Conservation (phyloP, 129 eudicot genomes). For the Sambucus nigra region DNA sequence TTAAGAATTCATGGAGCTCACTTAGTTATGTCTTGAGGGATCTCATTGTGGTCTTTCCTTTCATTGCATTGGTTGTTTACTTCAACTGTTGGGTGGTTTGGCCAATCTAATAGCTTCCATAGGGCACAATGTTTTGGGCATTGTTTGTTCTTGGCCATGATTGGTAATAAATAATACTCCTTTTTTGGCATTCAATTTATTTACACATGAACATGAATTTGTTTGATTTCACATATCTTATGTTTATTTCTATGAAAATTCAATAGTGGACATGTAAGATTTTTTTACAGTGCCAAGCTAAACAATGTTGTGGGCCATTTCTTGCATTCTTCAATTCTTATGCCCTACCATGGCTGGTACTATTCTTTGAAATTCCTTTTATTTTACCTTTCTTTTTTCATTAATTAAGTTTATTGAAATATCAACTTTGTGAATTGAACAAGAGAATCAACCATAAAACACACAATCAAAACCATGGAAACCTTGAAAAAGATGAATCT, state of each 20-base stretch:
- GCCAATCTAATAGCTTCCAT: constrained; percentile 62
- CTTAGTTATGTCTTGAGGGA: no score
- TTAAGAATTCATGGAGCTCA: constrained; percentile 45
- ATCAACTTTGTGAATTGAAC: no score
- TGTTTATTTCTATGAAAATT: no score
- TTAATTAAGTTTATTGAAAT: neutral
- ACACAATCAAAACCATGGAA: constrained; percentile 71
- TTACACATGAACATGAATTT: no score
- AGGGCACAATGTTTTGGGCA: no score
- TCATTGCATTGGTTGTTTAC: constrained; percentile 24
- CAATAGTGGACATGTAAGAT: constrained; percentile 67
- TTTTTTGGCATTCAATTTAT: no score
- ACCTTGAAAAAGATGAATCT: no score
- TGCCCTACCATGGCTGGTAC: constrained; percentile 71
- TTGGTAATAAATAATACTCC: constrained; percentile 55
- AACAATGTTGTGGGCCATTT: no score
- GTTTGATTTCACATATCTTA: constrained; percentile 28
- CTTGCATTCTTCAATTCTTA: no score
- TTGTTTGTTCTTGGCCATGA: no score
- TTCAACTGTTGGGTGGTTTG: constrained; percentile 34
- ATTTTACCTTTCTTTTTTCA: neutral
- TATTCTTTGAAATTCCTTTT: no score
- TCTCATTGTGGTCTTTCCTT: constrained; percentile 28
- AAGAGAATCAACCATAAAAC: constrained; percentile 73
- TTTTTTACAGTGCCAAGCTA: constrained; percentile 34